Evolutionary conservation across 2,329 filamentous ascomycete genomes (phyloP).

Genomic region (Arthrobotrys iridis): DNA sequence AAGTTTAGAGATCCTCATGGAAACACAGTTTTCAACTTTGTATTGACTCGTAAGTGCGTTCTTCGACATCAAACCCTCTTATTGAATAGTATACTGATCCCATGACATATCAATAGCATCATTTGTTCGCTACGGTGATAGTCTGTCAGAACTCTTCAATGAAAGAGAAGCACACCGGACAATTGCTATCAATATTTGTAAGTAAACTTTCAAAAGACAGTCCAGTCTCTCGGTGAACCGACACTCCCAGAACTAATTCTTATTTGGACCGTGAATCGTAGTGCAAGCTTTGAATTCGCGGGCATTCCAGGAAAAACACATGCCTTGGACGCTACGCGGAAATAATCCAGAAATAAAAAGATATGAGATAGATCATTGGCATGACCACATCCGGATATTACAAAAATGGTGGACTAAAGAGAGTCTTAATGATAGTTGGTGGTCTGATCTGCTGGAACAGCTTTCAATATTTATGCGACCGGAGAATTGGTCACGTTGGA

Average conservation of each 20-base stretch:
- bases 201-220: no score
- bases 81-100: neutral
- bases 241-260: neutral
- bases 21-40: slow-evolving; percentile 33
- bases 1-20: slow-evolving; percentile 17
- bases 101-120: neutral
- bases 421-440: neutral
- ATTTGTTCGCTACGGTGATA: slow-evolving; percentile 27
- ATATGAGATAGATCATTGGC: slow-evolving; percentile 15
- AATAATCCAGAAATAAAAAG: neutral
- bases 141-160: slow-evolving; percentile 30
- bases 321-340: slow-evolving; percentile 10
- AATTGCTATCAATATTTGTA: slow-evolving; percentile 23
- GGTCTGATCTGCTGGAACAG: neutral
- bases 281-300: slow-evolving; percentile 20
- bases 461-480: neutral
- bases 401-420: slow-evolving; percentile 22
- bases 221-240: neutral
- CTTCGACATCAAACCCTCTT: neutral
- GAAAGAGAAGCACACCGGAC: slow-evolving; percentile 21
- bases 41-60: slow-evolving; percentile 14
- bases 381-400: neutral
- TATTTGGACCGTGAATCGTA: neutral
- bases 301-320: slow-evolving; percentile 22
- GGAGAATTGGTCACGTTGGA: slow-evolving; percentile 16